phyloP scores from a whole-genome alignment of 805 yeast genomes.

The Candida endomychidarum region DNA sequence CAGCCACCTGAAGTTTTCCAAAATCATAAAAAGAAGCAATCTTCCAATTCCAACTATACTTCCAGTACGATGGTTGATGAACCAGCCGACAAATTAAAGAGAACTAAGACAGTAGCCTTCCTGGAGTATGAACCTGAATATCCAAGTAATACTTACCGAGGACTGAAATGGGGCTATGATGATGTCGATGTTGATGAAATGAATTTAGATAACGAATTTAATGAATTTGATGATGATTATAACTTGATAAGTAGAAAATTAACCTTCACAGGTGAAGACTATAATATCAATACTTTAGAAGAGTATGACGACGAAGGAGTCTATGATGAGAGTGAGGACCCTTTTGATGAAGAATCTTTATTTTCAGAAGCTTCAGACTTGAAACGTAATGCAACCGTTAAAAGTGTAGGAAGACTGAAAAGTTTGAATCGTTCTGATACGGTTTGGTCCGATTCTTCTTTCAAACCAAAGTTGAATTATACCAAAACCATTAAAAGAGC shows the following conservation, averaged over 20 bases:
- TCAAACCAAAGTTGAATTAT: conserved; percentile 40
- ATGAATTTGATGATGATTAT: conserved; percentile 11
- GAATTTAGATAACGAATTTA: conserved; percentile 10
- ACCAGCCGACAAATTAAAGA: conserved; percentile 5
- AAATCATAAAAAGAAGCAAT: conserved; percentile 7
- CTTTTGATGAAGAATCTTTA: conserved; percentile 45
- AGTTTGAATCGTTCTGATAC: conserved; percentile 14
- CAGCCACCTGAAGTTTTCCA: conserved; percentile 12
- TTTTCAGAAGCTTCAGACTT: no score
- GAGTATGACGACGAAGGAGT: conserved; percentile 29
- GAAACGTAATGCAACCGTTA: no score
- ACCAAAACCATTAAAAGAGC: conserved; percentile 46
- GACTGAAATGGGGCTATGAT: conserved; percentile 13
- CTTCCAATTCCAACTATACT: conserved; percentile 11
- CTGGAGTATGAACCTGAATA: conserved; percentile 30
- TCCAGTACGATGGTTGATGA: conserved; percentile 16
- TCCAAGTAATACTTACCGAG: conserved; percentile 30
- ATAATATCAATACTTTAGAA: conserved; percentile 39
- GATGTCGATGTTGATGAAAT: conserved; percentile 13
- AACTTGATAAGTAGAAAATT: conserved; percentile 13
- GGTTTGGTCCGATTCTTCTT: conserved; percentile 25
- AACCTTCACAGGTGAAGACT: conserved; percentile 37
- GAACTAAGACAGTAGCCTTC: conserved; percentile 30
- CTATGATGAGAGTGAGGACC: conserved; percentile 29
- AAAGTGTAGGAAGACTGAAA: conserved; percentile 1